Base-by-base conservation (phyloP, 768 basidiomycete genomes). In the Rhizopogon vesiculosus region DNA sequence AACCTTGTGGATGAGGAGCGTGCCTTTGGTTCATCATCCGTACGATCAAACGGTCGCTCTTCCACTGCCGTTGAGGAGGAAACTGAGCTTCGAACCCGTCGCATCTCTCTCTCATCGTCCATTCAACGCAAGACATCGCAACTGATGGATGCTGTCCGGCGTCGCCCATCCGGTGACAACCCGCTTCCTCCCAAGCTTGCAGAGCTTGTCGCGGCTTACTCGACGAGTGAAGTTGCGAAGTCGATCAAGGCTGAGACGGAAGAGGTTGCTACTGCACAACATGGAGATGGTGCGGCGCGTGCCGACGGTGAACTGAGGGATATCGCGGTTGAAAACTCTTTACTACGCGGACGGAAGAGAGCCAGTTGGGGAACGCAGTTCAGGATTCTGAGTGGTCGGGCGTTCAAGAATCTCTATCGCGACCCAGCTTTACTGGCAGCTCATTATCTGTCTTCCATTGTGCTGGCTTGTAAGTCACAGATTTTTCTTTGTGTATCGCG, bases 321-420 rank as follows among this genome's bases (percentile, higher is more conserved):
- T 67, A 83, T 89, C 0, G 79, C 77, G 28, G 74, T 80, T 28
- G 90, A 92, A 71, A 89, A 82, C 39, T 73, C 78, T 50, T 63
- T 90, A 56, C 69, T 93, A 65, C 72, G 87, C 50, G 88, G 87
- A 15, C 74, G 86, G 62, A 85, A 88, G 70, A 81, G 93, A 54
- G 97, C 96, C 7, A 87, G 82, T 59, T 93, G 86, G 83, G 78
- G 77, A 42, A 95, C 89, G 16, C 97, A 99, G 74, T 98, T 99
- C 66, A 81, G 83, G 67, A 95, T 98, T 55, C 73, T 99, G 67
- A 97, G 93, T 67, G 95, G 95, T 25, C 74, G 97, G 55, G 94
- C 96, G 19, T 98, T 99, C 80, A 98, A 98, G 81, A 98, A 98
- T 66, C 71, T 99, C 57, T 98, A 99, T 69, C 79, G 96, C 25